Base-by-base conservation (phyloP, 192 early-diverging fungal genomes). In the Podila verticillata region DNA sequence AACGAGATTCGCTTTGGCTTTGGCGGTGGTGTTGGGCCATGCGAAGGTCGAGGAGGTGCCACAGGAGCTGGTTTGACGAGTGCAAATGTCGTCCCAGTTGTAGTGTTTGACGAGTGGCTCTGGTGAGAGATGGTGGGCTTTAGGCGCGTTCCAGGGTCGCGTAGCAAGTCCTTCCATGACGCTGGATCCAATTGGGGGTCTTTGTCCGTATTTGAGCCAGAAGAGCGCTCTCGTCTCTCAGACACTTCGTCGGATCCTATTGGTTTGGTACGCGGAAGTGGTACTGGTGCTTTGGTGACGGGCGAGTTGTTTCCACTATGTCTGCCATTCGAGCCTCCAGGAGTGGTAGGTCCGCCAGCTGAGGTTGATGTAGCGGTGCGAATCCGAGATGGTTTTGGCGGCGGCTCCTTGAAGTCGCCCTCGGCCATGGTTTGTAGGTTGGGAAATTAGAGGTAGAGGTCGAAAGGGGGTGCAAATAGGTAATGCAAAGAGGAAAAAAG, bases 1-100 rank as follows among this genome's bases (percentile, higher is more conserved):
- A 68, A 69, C 0, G 77, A 80, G 15, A 80, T 80, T 34, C 77
- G 57, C 61, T 80, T 80, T 22, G 77, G 77, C 31, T 80, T 80
- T 24, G 77, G 77, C 15, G 77, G 77, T 4, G 77, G 77, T 1
- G 29, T 29, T 6, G 28, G 58, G 19, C 58, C 58, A 5, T 13
- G 58, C 12, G 58, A 32, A 2, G 58, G 58, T 34, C 30, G 58
- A 60, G 28, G 58, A 60, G 58, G 30, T 31, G 51, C 51, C 51
- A 24, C n/a, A 24, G 73, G 73, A 22, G 65, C 66, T 6, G 30
- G 15, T 49, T 5, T 17, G 30, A 34, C 1, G 30, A 10, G 39
- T 15, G 39, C n/a, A n/a, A n/a, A 44, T 44, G 3, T 44, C 4
- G 3, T 15, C 17, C 39, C 39, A 44, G 39, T 1, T 17, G 13